phyloP scores from a whole-genome alignment of 345 rosid genomes.

The Hypericum androsaemum region DNA sequence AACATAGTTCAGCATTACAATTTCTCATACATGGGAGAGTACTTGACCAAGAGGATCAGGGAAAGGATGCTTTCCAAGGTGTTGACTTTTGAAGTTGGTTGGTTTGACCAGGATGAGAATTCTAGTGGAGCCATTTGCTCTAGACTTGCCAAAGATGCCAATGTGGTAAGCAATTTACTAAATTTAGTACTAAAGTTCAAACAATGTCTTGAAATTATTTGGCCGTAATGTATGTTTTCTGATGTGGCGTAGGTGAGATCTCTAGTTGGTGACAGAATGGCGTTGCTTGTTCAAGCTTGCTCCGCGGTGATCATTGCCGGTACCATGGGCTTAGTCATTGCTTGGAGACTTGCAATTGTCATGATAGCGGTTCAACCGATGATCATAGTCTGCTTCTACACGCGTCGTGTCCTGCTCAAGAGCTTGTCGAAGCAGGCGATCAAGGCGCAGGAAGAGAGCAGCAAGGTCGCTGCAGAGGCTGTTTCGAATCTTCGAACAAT shows the following conservation, averaged over 20 bases:
- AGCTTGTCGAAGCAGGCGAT: constrained; percentile 19
- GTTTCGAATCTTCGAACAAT: constrained; percentile 33
- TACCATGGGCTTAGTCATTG: constrained; percentile 39
- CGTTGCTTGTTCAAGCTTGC: constrained; percentile 28
- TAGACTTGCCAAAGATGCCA: constrained; percentile 26
- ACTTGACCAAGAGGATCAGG: constrained; percentile 19
- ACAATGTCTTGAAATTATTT: too few relatives aligned
- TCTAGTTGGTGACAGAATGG: constrained; percentile 12
- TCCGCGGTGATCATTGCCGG: constrained; percentile 32
- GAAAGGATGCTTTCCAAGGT: constrained; percentile 21
- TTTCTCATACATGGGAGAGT: constrained; percentile 28
- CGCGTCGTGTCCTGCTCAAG: constrained; percentile 13
- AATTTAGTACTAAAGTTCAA: neutral
- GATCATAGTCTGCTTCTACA: constrained; percentile 22
- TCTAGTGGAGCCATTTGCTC: constrained; percentile 23
- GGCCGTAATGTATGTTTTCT: neutral
- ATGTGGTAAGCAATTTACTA: constrained; percentile 11
- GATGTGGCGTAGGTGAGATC: constrained; percentile 1
- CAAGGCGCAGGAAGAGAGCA: constrained; percentile 19
- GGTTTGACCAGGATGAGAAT: constrained; percentile 34
- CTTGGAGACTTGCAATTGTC: constrained; percentile 37
- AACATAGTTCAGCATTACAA: constrained; percentile 30
- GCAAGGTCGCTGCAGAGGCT: constrained; percentile 22
- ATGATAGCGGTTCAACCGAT: constrained; percentile 45
- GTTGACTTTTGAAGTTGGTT: constrained; percentile 25